Evolutionary conservation across 805 yeast genomes (phyloP).

Genomic region (Cyberlindnera xishuangbannaensis): DNA sequence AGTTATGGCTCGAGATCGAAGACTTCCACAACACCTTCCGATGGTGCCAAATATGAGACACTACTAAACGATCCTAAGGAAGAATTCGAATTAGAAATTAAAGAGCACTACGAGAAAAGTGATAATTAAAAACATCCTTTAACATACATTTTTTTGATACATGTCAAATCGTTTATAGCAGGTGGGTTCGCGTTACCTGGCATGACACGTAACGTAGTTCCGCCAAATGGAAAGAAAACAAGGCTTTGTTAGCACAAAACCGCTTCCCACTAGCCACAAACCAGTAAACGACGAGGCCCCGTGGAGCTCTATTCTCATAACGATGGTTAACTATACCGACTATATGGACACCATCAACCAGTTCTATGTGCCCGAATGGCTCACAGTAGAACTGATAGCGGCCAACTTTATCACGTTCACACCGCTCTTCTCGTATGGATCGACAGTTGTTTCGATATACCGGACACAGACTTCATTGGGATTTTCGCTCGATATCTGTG

Average conservation of each 20-base stretch:
- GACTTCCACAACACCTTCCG: no score
- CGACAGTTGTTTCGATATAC: slow-evolving; percentile 68
- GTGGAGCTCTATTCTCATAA: no score
- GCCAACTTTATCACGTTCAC: slow-evolving; percentile 70
- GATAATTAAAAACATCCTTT: not conserved
- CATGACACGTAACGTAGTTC: no score
- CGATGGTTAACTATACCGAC: slow-evolving; percentile 4
- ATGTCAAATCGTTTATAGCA: no score
- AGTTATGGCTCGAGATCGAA: slow-evolving; percentile 21
- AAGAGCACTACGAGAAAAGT: not conserved
- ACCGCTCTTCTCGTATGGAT: slow-evolving; percentile 82
- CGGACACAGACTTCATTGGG: slow-evolving; percentile 64
- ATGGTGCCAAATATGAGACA: not conserved
- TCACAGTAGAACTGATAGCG: slow-evolving; percentile 48
- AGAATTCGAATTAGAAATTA: not conserved
- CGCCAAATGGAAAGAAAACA: not conserved
- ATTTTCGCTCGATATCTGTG: slow-evolving; percentile 88
- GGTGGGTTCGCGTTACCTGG: no score
- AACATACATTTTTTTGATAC: no score
- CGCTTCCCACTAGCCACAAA: no score
- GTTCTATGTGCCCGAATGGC: slow-evolving; percentile 43
- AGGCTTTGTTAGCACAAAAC: no score
- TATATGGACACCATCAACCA: slow-evolving; percentile 34
- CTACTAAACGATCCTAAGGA: not conserved
- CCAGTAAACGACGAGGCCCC: no score